phyloP scores from a whole-genome alignment of 2,329 filamentous ascomycete species.

The Macrophomina pseudophaseolina region DNA sequence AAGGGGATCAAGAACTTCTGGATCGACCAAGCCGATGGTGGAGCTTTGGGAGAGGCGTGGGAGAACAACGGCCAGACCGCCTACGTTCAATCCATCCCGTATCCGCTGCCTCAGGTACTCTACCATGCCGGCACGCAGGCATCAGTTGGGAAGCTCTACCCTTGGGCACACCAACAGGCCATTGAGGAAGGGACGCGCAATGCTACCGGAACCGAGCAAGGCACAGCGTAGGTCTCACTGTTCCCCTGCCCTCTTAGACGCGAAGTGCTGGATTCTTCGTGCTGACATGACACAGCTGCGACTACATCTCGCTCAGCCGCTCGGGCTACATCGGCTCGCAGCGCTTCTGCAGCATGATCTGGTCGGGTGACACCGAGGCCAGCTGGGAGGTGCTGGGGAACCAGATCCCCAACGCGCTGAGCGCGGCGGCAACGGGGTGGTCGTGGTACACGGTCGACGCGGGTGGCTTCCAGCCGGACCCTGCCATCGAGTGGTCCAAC shows the following conservation, averaged over 20 bases:
- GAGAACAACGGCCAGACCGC: conserved; percentile 44
- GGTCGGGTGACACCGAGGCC: conserved; percentile 38
- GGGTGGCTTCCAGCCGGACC: conserved; percentile 40
- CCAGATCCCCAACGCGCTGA: conserved; percentile 36
- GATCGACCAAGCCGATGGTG: conserved; percentile 45
- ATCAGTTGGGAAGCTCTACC: conserved; percentile 38
- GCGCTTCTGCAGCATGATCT: conserved; percentile 40
- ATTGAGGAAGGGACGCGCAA: conserved; percentile 39
- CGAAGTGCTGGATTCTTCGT: too few relatives aligned
- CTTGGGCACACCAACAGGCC: conserved; percentile 38
- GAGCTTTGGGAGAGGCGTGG: conserved; percentile 44
- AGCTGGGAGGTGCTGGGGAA: conserved; percentile 37
- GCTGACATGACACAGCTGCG: conserved; percentile 27
- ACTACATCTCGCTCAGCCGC: conserved; percentile 35
- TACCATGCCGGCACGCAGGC: conserved; percentile 39
- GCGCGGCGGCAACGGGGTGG: conserved; percentile 36
- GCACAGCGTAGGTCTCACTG: conserved; percentile 27
- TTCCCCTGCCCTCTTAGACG: neutral
- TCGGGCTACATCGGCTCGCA: conserved; percentile 41
- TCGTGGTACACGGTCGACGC: conserved; percentile 39
- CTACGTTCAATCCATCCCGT: conserved; percentile 39
- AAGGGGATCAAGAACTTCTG: conserved; percentile 42
- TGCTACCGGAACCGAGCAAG: conserved; percentile 32
- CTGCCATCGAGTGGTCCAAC: conserved; percentile 41
- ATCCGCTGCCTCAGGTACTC: conserved; percentile 35